Conservation (phyloP, 345 rosid genomes). For the sweet orange (Citrus sinensis) region DNA sequence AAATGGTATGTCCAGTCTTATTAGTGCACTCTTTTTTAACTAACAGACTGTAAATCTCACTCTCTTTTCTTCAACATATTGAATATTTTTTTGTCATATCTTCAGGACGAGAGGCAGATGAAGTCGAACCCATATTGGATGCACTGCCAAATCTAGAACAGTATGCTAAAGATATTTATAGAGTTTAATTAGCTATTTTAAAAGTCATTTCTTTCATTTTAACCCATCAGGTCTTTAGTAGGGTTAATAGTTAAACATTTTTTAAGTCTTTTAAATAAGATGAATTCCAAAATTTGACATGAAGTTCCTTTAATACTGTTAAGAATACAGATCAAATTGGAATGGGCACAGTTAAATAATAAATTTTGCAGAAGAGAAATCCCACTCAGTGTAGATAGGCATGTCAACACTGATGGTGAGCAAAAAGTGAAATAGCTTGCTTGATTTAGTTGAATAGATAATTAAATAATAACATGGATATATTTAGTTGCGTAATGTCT, state of each 20-base stretch:
- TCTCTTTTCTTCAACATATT: background rate
- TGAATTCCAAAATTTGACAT: background rate
- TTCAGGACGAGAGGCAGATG: slow-evolving; percentile 87
- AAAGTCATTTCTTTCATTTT: background rate
- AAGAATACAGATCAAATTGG: background rate
- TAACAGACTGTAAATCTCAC: background rate
- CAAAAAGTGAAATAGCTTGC: background rate
- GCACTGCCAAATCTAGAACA: slow-evolving; percentile 91
- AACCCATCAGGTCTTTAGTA: background rate
- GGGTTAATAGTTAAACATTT: background rate
- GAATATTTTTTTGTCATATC: slow-evolving; percentile 2
- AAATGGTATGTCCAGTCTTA: slow-evolving; percentile 48
- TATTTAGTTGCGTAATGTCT: background rate
- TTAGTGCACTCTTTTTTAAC: background rate
- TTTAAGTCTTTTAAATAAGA: background rate
- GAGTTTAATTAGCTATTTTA: background rate
- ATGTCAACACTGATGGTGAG: background rate
- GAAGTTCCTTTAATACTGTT: background rate
- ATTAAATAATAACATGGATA: background rate
- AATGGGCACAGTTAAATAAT: background rate
- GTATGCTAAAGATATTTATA: slow-evolving; percentile 36
- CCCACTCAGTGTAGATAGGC: background rate
- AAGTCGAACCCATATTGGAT: slow-evolving; percentile 89
- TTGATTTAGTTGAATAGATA: background rate
- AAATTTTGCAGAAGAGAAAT: background rate